Evolutionary conservation across 1,284 basidiomycete genomes (phyloP), one percentile per base, ranked within the genome.

Genomic region (Athelia sp.): DNA sequence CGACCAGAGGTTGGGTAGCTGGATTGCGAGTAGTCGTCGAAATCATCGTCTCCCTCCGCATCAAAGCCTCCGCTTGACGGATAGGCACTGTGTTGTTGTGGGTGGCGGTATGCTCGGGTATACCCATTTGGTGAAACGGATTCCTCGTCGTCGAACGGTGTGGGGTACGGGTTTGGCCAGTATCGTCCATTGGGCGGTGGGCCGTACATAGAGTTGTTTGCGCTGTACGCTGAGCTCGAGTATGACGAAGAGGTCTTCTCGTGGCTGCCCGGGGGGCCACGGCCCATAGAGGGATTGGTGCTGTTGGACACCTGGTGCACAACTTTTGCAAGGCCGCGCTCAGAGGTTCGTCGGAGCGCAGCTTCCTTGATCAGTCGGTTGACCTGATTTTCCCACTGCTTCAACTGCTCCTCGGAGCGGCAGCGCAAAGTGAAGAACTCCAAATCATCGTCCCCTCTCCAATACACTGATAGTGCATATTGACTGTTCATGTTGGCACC

Each of bases 401-500:
- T 82, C 62, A 98, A 81, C 63, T 95, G 91, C 61, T 98, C 96
- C 63, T 98, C 93, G 21, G 87, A 87, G 49, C 91, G 82, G 67
- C 96, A 98, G 48, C 91, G 88, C 52, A 99, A 80, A 42, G 93
- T 91, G 68, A 99, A 98, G 59, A 84, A 95, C 64, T 99, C 97
- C 45, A 90, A 70, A 56, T 93, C 90, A 56, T 91, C 88, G 61
- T 97, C 94, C 9, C 93, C 93, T 60, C 89, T 84, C 94, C 94
- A 97, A 80, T 87, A 94, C 1, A 97, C 90, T 44, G 91, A 87
- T 48, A 98, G 75, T 10, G 82, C 80, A 59, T 86, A 84, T 51
- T 78, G 72, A 15, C 70, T 68, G 43, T 23, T 57, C 23, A 53
- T 4, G 26, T 29, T 29, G 6, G 26, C 6, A 13, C 26, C 26